Conservation (phyloP, 371 early-diverging fungal species). For the Batrachochytrium dendrobatidis region DNA sequence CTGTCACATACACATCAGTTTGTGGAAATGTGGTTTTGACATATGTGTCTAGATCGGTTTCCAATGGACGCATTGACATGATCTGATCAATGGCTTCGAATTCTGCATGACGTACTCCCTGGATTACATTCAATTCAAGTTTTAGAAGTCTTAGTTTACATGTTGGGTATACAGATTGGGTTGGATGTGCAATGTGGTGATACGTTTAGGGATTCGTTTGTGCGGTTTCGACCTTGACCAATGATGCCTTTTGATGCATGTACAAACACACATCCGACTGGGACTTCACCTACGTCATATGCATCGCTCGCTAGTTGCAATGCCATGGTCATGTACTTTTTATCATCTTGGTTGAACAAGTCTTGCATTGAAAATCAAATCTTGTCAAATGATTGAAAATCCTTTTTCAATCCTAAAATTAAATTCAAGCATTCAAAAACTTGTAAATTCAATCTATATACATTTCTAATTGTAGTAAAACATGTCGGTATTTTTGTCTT, state of each 20-base stretch:
- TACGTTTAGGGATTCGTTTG: conserved; percentile 86
- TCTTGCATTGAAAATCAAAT: not conserved
- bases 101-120: conserved; percentile 91
- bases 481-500: too few species aligned
- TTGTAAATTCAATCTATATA: too few species aligned
- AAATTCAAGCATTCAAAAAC: too few species aligned
- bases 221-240: conserved; percentile 70
- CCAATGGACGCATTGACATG: conserved; percentile 17
- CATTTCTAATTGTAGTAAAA: too few species aligned
- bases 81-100: conserved; percentile 81
- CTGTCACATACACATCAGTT: conserved; percentile 88
- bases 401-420: not conserved
- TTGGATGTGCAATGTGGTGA: conserved; percentile 9
- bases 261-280: conserved; percentile 98
- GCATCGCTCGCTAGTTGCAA: conserved; percentile 70
- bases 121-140: conserved; percentile 7
- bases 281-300: conserved; percentile 81
- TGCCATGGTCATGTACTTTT: not conserved
- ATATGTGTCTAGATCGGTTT: conserved; percentile 3
- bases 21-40: conserved; percentile 39
- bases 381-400: not conserved
- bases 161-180: not conserved
- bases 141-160: conserved; percentile 5
- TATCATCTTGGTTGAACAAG: not conserved
- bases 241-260: conserved; percentile 48